Base-by-base conservation (phyloP, 139 green algal genomes). In the Limnomonas spitsbergensis region DNA sequence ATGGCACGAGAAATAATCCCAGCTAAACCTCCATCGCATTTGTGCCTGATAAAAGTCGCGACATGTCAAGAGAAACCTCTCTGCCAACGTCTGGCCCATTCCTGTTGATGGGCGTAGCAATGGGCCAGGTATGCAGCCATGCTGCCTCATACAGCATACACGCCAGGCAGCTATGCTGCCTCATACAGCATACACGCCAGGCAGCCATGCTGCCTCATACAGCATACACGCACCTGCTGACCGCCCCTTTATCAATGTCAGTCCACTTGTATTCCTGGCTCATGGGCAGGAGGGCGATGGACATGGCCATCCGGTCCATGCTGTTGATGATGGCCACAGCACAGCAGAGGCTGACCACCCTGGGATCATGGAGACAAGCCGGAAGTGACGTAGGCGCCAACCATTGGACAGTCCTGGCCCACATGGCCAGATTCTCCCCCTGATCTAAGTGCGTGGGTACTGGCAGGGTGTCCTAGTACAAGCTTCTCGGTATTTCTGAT, bases 221-320 rank as follows among this genome's bases (percentile, higher is more conserved):
- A 27, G 42, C 34, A 9, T 27, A 4, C 34, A 14, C 75, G 0
- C 67, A 89, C 85, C 82, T 87, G 80, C 80, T 86, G 69, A 96
- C 82, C 3, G 87, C 77, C 0, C 92, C 92, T 77, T 95, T 95
- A 14, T 83, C 82, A 4, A 69, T 75, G 38, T 93, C 84, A 53
- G 81, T 84, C 92, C 92, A 96, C 2, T 71, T 71, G 73, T 90
- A 94, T 74, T 90, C 39, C 40, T 87, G 73, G 9, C 68, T 77
- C 90, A 95, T 93, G 0, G 91, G 91, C 38, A 94, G 78, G 27
- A 95, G 89, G 7, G 91, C 86, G 0, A 94, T 90, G 2, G 39
- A 82, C 80, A 95, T 94, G 32, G 90, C 89, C 1, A 90, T 92
- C 1, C 91, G 79, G 80, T 95, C 91, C 35, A 95, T 87, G 14